A percentile compares a stretch with the other conserved stretches of the same genome.
phyloP scores from a whole-genome alignment of 75 land plant species.

The Picea sitchensis region DNA sequence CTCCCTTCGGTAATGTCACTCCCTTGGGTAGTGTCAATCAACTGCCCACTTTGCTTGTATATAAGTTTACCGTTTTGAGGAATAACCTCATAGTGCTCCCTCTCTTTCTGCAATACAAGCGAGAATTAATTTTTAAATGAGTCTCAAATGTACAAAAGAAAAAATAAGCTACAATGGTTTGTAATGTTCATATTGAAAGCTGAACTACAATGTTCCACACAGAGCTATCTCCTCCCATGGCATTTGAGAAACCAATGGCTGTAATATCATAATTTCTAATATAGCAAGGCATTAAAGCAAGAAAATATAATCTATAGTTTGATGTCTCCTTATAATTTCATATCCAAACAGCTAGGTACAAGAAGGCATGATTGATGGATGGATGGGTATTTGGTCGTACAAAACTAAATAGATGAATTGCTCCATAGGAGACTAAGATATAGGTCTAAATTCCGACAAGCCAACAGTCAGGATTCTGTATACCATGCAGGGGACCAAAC shows the following conservation, averaged over 20 bases:
- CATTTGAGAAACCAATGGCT: not conserved
- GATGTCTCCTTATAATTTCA: not conserved
- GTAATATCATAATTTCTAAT: not conserved
- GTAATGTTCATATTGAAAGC: not conserved
- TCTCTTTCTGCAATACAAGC: conserved; percentile 61
- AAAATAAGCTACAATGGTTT: not conserved
- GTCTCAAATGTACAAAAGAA: not conserved
- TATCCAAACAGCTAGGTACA: not conserved
- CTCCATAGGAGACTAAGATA: not conserved
- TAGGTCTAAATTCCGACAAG: not conserved
- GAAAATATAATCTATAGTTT: not conserved
- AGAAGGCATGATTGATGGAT: not conserved
- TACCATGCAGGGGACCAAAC: not conserved
- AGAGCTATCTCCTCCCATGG: not conserved
- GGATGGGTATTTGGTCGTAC: not conserved
- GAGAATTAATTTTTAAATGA: not conserved
- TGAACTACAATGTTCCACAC: not conserved
- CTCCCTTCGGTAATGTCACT: conserved; percentile 5
- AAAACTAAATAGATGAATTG: not conserved
- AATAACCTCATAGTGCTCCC: conserved; percentile 74
- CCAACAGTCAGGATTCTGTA: not conserved
- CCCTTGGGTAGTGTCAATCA: conserved; percentile 52
- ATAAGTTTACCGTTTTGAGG: conserved; percentile 60
- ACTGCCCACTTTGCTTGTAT: conserved; percentile 41
- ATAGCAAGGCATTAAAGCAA: not conserved